phyloP scores from a whole-genome alignment of 805 yeast genomes.

The Metschnikowia matae region DNA sequence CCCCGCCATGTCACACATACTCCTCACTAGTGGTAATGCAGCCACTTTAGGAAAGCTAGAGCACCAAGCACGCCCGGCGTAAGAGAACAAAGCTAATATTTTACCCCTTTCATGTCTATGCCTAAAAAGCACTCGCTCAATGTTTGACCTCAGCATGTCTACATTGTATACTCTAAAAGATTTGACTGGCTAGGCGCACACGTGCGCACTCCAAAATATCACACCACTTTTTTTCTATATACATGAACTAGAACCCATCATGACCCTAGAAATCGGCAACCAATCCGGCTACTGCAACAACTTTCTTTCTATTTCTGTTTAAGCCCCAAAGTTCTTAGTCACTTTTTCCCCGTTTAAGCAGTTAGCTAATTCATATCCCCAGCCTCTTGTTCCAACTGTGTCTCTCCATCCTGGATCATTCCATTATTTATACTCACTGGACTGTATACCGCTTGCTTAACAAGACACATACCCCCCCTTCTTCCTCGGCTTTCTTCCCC shows the following conservation, averaged over 20 bases:
- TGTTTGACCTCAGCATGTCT: not conserved
- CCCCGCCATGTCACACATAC: too few relatives aligned
- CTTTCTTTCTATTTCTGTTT: not conserved
- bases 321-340: not conserved
- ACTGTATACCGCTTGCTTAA: too few relatives aligned
- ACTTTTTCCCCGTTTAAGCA: not conserved
- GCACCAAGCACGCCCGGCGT: not conserved
- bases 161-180: not conserved
- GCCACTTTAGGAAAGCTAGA: too few relatives aligned
- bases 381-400: not conserved
- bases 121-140: not conserved
- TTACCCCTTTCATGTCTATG: not conserved
- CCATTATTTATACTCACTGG: too few relatives aligned
- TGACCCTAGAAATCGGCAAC: not conserved
- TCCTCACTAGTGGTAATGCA: too few relatives aligned
- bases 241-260: not conserved
- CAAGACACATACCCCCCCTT: too few relatives aligned
- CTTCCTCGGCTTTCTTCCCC: not conserved
- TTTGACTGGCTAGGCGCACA: not conserved
- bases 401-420: not conserved
- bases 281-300: not conserved
- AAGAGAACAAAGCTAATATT: not conserved
- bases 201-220: slow-evolving; percentile 2
- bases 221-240: slow-evolving; percentile 4
- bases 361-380: not conserved